These are phyloP conservation scores for Diplocarpon mali DNA, from an alignment of 2,329 filamentous ascomycete genomes.

Conservation along the genomic window DNA sequence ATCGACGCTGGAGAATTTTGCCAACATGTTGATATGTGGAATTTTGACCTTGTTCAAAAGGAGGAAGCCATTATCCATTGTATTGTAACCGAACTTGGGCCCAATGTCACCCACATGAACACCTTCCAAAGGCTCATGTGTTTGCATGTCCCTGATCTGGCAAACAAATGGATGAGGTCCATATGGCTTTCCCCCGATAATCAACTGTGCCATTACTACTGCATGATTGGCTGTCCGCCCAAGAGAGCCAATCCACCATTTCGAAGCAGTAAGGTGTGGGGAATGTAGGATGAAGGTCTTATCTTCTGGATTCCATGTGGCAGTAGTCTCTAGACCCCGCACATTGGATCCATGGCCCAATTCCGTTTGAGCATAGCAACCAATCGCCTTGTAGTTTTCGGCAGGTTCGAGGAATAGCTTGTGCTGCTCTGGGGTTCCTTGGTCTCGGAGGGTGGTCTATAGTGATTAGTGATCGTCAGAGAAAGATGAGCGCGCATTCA, in stretches of 20 bases:
- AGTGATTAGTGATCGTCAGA: not conserved
- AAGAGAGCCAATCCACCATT: constrained; percentile 78
- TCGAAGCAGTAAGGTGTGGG: constrained; percentile 61
- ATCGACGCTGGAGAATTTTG: constrained; percentile 59
- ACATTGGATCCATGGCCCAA: constrained; percentile 72
- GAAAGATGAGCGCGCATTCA: not conserved
- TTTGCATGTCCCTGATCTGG: constrained; percentile 59
- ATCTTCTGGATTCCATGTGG: constrained; percentile 59
- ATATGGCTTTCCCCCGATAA: constrained; percentile 54
- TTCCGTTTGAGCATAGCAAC: constrained; percentile 74
- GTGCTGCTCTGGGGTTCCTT: constrained; percentile 63
- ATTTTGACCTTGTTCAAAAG: constrained; percentile 68
- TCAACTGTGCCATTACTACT: constrained; percentile 68
- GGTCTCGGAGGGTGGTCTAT: constrained; percentile 56
- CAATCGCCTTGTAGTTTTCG: constrained; percentile 59
- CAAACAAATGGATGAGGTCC: constrained; percentile 73
- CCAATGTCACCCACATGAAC: constrained; percentile 72
- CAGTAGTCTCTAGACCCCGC: constrained; percentile 37
- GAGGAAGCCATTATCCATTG: constrained; percentile 63
- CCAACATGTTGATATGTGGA: constrained; percentile 63
- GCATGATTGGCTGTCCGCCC: constrained; percentile 68
- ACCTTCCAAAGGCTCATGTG: constrained; percentile 56
- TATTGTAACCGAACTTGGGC: constrained; percentile 70
- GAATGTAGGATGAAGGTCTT: constrained; percentile 68
- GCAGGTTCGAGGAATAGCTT: constrained; percentile 61